Evolutionary conservation across 352 stramenopile species (phyloP).

Genomic region (Thraustotheca clavata): DNA sequence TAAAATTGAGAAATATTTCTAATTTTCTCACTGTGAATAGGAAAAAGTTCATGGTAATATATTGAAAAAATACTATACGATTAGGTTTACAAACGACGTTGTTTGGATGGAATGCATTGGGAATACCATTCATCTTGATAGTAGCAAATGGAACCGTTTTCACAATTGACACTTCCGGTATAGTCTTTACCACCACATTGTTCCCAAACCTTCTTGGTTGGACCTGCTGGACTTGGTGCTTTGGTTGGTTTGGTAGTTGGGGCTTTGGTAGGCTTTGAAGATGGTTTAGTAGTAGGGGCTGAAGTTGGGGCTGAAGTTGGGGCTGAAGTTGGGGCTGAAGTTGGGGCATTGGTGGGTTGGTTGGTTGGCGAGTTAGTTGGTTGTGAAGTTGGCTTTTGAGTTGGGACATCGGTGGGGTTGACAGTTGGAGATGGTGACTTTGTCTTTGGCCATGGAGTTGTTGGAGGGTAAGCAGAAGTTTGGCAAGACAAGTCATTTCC

Average conservation of each 20-base stretch:
- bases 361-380: background rate
- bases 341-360: background rate
- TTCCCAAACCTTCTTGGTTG: slow-evolving; percentile 25
- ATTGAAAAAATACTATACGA: background rate
- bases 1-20: background rate
- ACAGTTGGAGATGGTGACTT: background rate
- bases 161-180: slow-evolving; percentile 21
- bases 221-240: slow-evolving; percentile 10
- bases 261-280: background rate
- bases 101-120: slow-evolving; percentile 30
- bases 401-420: background rate
- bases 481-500: slow-evolving; percentile 18
- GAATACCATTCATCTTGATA: slow-evolving; percentile 36
- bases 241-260: background rate
- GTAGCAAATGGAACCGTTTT: slow-evolving; percentile 26
- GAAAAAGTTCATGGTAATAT: background rate
- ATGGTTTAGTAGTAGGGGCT: background rate
- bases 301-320: background rate
- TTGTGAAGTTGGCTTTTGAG: background rate
- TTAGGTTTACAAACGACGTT: background rate
- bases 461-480: background rate
- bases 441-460: background rate
- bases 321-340: background rate
- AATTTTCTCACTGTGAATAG: background rate
- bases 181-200: slow-evolving; percentile 24